These are phyloP conservation scores for Arthrobotrys pseudoclavata DNA, from an alignment of 2,329 filamentous ascomycete genomes.

Conservation along the genomic window DNA sequence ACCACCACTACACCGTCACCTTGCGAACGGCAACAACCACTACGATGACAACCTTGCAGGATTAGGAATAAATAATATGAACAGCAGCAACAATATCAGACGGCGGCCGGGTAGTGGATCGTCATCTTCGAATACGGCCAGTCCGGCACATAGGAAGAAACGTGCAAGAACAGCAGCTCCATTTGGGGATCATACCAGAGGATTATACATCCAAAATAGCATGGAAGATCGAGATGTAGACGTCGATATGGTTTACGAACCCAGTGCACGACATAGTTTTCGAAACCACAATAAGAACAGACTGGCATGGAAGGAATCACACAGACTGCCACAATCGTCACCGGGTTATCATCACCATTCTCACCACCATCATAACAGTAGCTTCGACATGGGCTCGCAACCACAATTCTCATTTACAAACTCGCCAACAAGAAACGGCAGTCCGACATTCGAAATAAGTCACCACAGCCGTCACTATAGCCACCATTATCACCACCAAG, in stretches of 20 bases:
- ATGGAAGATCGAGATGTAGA: slow-evolving; percentile 58
- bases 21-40: slow-evolving; percentile 28
- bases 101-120: slow-evolving; percentile 60
- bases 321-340: slow-evolving; percentile 62
- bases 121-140: slow-evolving; percentile 37
- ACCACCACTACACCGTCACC: slow-evolving; percentile 42
- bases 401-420: slow-evolving; percentile 67
- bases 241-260: slow-evolving; percentile 51
- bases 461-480: slow-evolving; percentile 14
- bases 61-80: slow-evolving; percentile 54
- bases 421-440: slow-evolving; percentile 69
- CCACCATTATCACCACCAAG: slow-evolving; percentile 75
- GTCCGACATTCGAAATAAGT: slow-evolving; percentile 67
- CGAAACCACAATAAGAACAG: slow-evolving; percentile 45
- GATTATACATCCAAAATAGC: not conserved
- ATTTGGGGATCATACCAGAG: slow-evolving; percentile 32
- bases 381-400: slow-evolving; percentile 48
- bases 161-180: slow-evolving; percentile 60
- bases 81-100: slow-evolving; percentile 38
- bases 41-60: slow-evolving; percentile 23
- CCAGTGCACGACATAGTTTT: slow-evolving; percentile 44
- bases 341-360: slow-evolving; percentile 61
- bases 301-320: slow-evolving; percentile 61
- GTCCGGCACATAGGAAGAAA: slow-evolving; percentile 61
- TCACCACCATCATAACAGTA: slow-evolving; percentile 63